Conservation (phyloP, 2,329 filamentous ascomycete species). For the Graphilbum fragrans region DNA sequence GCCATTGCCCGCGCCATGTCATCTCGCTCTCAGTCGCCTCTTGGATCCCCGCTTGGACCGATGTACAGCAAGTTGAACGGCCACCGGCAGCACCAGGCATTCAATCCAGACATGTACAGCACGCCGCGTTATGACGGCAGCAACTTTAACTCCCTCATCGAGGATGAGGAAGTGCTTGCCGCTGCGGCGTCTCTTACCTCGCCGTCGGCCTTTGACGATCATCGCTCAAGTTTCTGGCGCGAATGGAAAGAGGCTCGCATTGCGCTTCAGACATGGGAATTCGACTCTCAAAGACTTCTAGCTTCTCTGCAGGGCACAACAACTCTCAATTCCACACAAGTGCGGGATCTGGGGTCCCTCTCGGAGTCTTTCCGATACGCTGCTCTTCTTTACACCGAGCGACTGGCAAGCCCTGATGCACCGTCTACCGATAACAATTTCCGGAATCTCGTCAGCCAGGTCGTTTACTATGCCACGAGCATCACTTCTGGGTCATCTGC, state of each 20-base stretch:
- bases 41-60: conserved; percentile 28
- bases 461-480: conserved; percentile 71
- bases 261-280: conserved; percentile 71
- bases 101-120: conserved; percentile 30
- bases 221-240: conserved; percentile 60
- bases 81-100: conserved; percentile 19
- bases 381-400: conserved; percentile 79
- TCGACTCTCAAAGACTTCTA: conserved; percentile 43
- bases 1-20: conserved; percentile 11
- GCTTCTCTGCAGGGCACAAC: conserved; percentile 20
- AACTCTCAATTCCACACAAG: conserved; percentile 44
- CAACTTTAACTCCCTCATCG: conserved; percentile 44
- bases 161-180: conserved; percentile 40
- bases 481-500: conserved; percentile 60
- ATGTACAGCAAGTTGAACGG: conserved; percentile 25
- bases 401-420: conserved; percentile 64
- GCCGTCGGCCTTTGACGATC: conserved; percentile 40
- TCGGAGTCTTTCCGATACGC: conserved; percentile 86
- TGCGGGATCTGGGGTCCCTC: conserved; percentile 66
- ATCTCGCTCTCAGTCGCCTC: conserved; percentile 22
- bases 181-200: conserved; percentile 23
- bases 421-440: conserved; percentile 66
- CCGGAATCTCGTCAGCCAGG: conserved; percentile 70
- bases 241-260: conserved; percentile 76
- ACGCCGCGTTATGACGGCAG: background rate